Percentiles rank a stretch among this genome's conserved stretches.
These are phyloP conservation scores for Aspergillus bombycis DNA, from an alignment of 2,329 filamentous ascomycete species.

Conservation along the genomic window DNA sequence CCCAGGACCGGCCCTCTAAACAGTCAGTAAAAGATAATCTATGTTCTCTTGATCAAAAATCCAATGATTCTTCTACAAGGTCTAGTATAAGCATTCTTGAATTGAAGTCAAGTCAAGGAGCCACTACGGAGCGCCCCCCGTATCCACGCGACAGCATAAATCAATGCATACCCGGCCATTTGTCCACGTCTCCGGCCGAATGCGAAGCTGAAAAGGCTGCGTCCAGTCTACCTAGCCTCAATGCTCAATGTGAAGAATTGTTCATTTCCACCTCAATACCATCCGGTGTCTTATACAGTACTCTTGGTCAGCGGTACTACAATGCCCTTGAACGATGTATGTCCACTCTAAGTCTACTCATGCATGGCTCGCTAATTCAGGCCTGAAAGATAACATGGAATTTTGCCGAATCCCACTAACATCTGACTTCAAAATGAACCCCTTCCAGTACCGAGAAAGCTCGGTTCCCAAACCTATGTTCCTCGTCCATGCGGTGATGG, in stretches of 20 bases:
- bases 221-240: neutral
- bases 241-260: neutral
- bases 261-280: neutral
- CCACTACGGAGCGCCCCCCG: too few species aligned
- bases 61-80: neutral
- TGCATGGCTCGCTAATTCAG: neutral
- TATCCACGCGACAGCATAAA: too few species aligned
- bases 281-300: conserved; percentile 4
- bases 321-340: conserved; percentile 6
- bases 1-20: neutral
- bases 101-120: too few species aligned
- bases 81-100: neutral
- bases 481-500: conserved; percentile 8
- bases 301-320: neutral
- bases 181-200: too few species aligned
- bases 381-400: conserved; percentile 4
- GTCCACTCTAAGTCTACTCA: neutral
- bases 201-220: neutral
- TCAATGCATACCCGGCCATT: too few species aligned
- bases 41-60: neutral
- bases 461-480: conserved; percentile 1
- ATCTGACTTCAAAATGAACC: neutral
- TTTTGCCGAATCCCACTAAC: conserved; percentile 10
- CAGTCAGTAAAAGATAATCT: neutral
- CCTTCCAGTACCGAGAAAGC: conserved; percentile 1